Evolutionary conservation across 169 alveolate species (phyloP).

Genomic region (Eimeria acervulina): DNA sequence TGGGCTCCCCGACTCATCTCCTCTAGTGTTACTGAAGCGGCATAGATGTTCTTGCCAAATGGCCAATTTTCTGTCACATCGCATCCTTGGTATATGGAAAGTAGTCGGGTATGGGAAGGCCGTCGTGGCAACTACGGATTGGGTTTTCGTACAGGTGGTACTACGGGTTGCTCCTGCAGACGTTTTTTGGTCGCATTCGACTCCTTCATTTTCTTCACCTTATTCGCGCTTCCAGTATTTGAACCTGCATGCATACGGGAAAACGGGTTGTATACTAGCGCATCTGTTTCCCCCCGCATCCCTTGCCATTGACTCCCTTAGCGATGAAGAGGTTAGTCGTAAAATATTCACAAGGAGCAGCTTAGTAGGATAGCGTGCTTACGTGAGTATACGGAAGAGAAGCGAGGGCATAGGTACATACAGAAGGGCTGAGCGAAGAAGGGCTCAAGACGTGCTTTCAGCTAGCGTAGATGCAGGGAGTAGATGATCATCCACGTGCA

Average conservation of each 20-base stretch:
- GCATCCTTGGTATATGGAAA: not conserved
- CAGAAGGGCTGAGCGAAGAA: not conserved
- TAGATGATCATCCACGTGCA: no score
- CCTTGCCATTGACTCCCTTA: conserved; percentile 73
- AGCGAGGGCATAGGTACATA: not conserved
- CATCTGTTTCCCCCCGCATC: conserved; percentile 82
- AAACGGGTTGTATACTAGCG: conserved; percentile 78
- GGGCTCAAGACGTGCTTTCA: not conserved
- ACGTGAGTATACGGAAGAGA: not conserved
- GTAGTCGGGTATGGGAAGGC: not conserved
- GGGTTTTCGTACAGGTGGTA: conserved; percentile 63
- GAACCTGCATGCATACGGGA: conserved; percentile 82
- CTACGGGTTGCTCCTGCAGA: conserved; percentile 80
- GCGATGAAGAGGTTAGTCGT: conserved; percentile 75
- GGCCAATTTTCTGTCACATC: not conserved
- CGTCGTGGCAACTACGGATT: not conserved
- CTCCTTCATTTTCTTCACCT: conserved; percentile 66
- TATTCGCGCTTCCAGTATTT: conserved; percentile 77
- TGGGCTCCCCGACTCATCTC: not conserved
- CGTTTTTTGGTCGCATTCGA: conserved; percentile 73
- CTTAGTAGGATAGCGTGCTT: not conserved
- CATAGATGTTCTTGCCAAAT: not conserved
- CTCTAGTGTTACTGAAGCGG: not conserved
- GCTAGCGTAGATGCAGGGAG: not conserved
- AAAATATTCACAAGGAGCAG: no score